Conservation (phyloP, 148 eudicot species). For the Fagopyrum homotropicum region DNA sequence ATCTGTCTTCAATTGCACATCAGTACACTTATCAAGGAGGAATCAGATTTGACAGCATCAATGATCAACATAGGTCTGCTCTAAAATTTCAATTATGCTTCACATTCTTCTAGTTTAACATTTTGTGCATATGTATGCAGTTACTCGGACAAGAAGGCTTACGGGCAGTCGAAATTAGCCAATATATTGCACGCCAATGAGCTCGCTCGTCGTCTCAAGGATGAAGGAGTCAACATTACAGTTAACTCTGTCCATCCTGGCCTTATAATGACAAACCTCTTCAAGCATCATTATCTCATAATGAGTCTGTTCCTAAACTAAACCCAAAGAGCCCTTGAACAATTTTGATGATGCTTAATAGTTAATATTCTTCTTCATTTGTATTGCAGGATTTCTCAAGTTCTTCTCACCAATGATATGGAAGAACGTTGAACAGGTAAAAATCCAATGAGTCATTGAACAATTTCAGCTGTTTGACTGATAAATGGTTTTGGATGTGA, state of each 20-base stretch:
- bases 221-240: conserved; percentile 72
- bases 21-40: conserved; percentile 43
- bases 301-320: conserved; percentile 40
- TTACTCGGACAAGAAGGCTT: conserved; percentile 69
- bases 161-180: conserved; percentile 82
- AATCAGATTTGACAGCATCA: conserved; percentile 43
- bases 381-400: background rate
- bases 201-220: conserved; percentile 69
- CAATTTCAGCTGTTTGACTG: background rate
- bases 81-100: background rate
- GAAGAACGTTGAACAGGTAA: conserved; percentile 10
- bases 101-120: background rate
- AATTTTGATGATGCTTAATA: no score
- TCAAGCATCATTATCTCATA: conserved; percentile 38
- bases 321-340: no score
- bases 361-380: background rate
- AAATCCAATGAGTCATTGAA: background rate
- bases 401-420: background rate
- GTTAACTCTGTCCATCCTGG: conserved; percentile 92
- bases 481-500: background rate
- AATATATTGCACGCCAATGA: conserved; percentile 72
- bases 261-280: conserved; percentile 79
- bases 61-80: conserved; percentile 41
- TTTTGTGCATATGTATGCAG: conserved; percentile 20
- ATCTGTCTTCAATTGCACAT: conserved; percentile 68